A percentile compares a stretch with the other conserved stretches of the same genome.
Evolutionary conservation across 2,329 filamentous ascomycete genomes (phyloP).

Genomic region (Orbilia javanica): DNA sequence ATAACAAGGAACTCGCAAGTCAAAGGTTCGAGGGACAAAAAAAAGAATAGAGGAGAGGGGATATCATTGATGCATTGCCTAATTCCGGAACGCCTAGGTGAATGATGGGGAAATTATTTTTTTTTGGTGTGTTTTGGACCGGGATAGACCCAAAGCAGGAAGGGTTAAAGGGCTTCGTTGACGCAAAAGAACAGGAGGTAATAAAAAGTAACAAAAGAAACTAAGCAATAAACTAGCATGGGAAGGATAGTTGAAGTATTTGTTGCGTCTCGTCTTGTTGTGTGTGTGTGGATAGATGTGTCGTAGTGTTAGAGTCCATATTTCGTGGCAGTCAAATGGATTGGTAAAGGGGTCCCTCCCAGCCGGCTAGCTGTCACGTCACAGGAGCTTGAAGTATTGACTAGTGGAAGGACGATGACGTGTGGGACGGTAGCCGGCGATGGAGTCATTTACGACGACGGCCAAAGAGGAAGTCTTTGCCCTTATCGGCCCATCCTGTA

Average conservation of each 20-base stretch:
- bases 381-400: slow-evolving; percentile 36
- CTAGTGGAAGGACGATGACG: slow-evolving; percentile 56
- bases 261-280: slow-evolving; percentile 12
- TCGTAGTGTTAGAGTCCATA: slow-evolving; percentile 25
- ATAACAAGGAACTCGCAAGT: background rate
- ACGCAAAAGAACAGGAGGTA: slow-evolving; percentile 23
- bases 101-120: slow-evolving; percentile 37
- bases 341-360: slow-evolving; percentile 30
- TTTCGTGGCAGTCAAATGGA: slow-evolving; percentile 47
- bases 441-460: slow-evolving; percentile 58
- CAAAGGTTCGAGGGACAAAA: slow-evolving; percentile 2
- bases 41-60: slow-evolving; percentile 31
- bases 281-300: background rate
- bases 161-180: background rate
- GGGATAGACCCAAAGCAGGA: background rate
- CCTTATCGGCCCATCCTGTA: slow-evolving; percentile 69
- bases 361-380: slow-evolving; percentile 58
- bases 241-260: slow-evolving; percentile 9
- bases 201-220: background rate
- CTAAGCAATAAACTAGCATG: background rate
- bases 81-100: slow-evolving; percentile 47
- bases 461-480: slow-evolving; percentile 66
- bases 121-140: slow-evolving; percentile 9
- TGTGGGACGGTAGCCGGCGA: slow-evolving; percentile 57
- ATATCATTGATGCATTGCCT: slow-evolving; percentile 57